Percentiles rank a stretch among this genome's conserved stretches.
Evolutionary conservation across 1,284 basidiomycete genomes (phyloP).

Genomic region (Omphalotus olearius): DNA sequence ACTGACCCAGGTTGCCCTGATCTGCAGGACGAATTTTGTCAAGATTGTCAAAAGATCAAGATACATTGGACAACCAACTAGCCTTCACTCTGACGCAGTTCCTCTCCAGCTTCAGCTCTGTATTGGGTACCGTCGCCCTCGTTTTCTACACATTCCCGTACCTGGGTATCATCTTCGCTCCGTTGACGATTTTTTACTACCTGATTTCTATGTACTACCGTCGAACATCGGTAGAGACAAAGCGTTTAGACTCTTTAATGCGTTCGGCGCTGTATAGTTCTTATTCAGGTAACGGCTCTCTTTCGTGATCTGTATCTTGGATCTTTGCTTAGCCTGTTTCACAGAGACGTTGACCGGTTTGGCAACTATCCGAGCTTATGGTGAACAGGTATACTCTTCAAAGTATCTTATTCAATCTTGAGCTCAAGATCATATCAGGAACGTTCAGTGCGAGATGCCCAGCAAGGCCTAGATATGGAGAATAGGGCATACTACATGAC

Average conservation of each 20-base stretch:
- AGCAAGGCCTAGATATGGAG: conserved; percentile 65
- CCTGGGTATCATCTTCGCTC: conserved; percentile 56
- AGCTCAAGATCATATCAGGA: conserved; percentile 20
- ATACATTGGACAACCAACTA: conserved; percentile 50
- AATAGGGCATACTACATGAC: conserved; percentile 82
- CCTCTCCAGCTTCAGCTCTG: conserved; percentile 40
- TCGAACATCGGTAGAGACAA: conserved; percentile 58
- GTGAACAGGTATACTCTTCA: conserved; percentile 31
- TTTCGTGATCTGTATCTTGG: conserved; percentile 6
- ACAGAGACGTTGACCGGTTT: conserved; percentile 42
- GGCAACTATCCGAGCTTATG: conserved; percentile 41
- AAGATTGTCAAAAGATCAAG: conserved; percentile 61
- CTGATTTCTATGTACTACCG: conserved; percentile 48
- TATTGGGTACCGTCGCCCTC: conserved; percentile 51
- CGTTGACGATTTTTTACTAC: conserved; percentile 47
- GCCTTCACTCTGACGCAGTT: conserved; percentile 43
- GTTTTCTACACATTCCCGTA: conserved; percentile 65
- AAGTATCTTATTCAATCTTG: neutral
- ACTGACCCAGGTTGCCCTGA: conserved; percentile 14
- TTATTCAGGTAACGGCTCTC: conserved; percentile 32
- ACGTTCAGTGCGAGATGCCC: conserved; percentile 45
- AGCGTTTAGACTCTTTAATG: conserved; percentile 67
- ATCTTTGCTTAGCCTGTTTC: neutral
- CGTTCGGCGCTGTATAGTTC: conserved; percentile 62
- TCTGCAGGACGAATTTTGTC: conserved; percentile 49